A percentile compares a stretch with the other conserved stretches of the same genome.
Evolutionary conservation across 768 basidiomycete genomes (phyloP).

Genomic region (Dentipellis sp.): DNA sequence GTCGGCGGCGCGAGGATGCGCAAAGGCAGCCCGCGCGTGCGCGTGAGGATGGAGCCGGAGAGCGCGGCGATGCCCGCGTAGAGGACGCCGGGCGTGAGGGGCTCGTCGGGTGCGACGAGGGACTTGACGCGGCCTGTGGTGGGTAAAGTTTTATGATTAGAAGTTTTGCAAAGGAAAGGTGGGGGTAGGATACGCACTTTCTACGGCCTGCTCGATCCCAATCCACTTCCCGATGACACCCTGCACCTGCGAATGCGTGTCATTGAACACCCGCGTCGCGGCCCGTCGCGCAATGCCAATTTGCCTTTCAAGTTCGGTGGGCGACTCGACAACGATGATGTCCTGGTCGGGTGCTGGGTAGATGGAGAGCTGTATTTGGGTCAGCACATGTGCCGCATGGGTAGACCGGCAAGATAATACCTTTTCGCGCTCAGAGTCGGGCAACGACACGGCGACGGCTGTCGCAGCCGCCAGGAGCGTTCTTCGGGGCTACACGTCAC

Average conservation of each 20-base stretch:
- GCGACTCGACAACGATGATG: slow-evolving; percentile 63
- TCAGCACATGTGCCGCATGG: background rate
- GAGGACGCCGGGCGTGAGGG: slow-evolving; percentile 80
- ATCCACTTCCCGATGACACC: slow-evolving; percentile 77
- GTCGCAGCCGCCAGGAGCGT: slow-evolving; percentile 4
- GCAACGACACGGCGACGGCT: slow-evolving; percentile 10
- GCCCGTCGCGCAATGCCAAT: slow-evolving; percentile 64
- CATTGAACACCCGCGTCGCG: slow-evolving; percentile 43
- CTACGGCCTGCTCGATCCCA: slow-evolving; percentile 73
- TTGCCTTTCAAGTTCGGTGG: slow-evolving; percentile 65
- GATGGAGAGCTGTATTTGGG: slow-evolving; percentile 62
- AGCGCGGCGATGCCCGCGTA: slow-evolving; percentile 87
- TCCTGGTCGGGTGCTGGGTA: slow-evolving; percentile 59
- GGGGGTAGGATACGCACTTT: slow-evolving; percentile 46
- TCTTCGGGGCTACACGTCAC: slow-evolving; percentile 11
- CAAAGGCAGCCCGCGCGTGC: slow-evolving; percentile 60
- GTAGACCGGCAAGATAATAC: background rate
- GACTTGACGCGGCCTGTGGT: slow-evolving; percentile 69
- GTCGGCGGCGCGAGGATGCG: slow-evolving; percentile 72
- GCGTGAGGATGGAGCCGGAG: slow-evolving; percentile 78
- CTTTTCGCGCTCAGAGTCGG: slow-evolving; percentile 14
- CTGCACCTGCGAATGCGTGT: slow-evolving; percentile 61
- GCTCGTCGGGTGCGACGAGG: slow-evolving; percentile 71
- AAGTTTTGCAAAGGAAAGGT: background rate
- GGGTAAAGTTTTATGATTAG: background rate